Conservation (phyloP, 1,139 yeast genomes). For the Lodderomyces jiufengensis region DNA sequence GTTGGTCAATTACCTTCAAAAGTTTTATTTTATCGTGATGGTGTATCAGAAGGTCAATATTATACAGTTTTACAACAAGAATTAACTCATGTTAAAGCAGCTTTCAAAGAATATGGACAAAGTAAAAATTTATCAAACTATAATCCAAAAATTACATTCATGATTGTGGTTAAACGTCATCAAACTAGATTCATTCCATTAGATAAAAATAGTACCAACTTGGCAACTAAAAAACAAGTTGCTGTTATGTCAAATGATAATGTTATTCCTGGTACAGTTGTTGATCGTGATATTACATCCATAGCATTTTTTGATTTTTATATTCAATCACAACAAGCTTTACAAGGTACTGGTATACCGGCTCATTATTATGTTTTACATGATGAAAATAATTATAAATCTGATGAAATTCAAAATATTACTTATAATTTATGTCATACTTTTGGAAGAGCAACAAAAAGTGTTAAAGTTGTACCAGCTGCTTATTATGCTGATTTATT, state of each 20-base stretch:
- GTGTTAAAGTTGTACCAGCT: constrained; percentile 14
- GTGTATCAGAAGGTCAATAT: constrained; percentile 15
- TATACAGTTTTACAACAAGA: constrained; percentile 13
- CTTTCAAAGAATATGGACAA: constrained; percentile 12
- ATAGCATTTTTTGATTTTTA: constrained; percentile 14
- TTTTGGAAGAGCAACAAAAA: constrained; percentile 15
- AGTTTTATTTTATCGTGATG: constrained; percentile 15
- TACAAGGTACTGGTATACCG: constrained; percentile 15
- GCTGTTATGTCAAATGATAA: constrained; percentile 14
- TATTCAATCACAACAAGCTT: constrained; percentile 15
- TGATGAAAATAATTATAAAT: constrained; percentile 13
- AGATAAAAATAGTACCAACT: constrained; percentile 10
- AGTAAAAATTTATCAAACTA: constrained; percentile 7
- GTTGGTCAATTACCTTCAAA: constrained; percentile 11
- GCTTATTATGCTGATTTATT: constrained; percentile 15
- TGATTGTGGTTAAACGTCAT: constrained; percentile 15
- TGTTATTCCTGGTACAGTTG: constrained; percentile 14
- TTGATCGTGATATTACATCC: constrained; percentile 12
- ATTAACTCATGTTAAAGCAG: constrained; percentile 12
- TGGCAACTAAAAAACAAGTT: constrained; percentile 8
- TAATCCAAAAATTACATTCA: constrained; percentile 12
- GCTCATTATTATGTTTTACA: constrained; percentile 16
- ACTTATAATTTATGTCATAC: constrained; percentile 15
- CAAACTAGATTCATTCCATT: constrained; percentile 14
- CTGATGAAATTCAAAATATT: constrained; percentile 13